A percentile compares a stretch with the other conserved stretches of the same genome.
phyloP scores from a whole-genome alignment of 805 yeast species.

The Monosporozyma aerobia region DNA sequence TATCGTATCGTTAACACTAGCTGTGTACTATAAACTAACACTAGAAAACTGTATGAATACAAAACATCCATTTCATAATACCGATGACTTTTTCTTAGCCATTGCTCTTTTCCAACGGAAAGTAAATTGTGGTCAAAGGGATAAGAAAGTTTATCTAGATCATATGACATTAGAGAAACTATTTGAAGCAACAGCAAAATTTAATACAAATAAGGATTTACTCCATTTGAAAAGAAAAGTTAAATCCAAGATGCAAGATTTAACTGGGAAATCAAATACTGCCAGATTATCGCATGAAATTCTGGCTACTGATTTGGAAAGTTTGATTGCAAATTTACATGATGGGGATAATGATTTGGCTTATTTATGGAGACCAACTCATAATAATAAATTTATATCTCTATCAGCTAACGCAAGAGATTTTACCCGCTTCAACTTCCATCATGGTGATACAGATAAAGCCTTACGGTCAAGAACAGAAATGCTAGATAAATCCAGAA shows the following conservation, averaged over 20 bases:
- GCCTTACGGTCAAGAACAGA: constrained; percentile 3
- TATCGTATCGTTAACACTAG: constrained; percentile 64
- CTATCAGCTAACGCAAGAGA: constrained; percentile 2
- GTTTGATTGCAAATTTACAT: constrained; percentile 21
- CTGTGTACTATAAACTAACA: constrained; percentile 56
- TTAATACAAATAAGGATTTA: constrained; percentile 31
- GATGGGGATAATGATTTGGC: constrained; percentile 27
- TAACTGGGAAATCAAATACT: constrained; percentile 34
- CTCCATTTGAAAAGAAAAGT: constrained; percentile 56
- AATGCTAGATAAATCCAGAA: not conserved
- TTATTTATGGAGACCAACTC: constrained; percentile 37
- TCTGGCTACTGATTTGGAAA: constrained; percentile 33
- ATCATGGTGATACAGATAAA: constrained; percentile 21
- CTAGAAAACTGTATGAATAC: constrained; percentile 51
- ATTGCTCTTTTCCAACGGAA: constrained; percentile 74
- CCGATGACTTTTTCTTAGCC: constrained; percentile 50
- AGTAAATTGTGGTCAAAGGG: constrained; percentile 26
- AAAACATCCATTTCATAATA: constrained; percentile 72
- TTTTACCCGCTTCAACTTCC: constrained; percentile 14
- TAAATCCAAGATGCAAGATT: constrained; percentile 64
- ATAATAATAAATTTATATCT: constrained; percentile 4
- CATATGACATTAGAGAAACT: constrained; percentile 44
- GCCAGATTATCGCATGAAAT: constrained; percentile 30
- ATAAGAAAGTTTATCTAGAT: constrained; percentile 45
- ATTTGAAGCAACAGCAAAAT: constrained; percentile 39